A percentile compares a stretch with the other conserved stretches of the same genome.
These are phyloP conservation scores for Toxicodendron radicans DNA, from an alignment of 345 rosid species.

Conservation along the genomic window DNA sequence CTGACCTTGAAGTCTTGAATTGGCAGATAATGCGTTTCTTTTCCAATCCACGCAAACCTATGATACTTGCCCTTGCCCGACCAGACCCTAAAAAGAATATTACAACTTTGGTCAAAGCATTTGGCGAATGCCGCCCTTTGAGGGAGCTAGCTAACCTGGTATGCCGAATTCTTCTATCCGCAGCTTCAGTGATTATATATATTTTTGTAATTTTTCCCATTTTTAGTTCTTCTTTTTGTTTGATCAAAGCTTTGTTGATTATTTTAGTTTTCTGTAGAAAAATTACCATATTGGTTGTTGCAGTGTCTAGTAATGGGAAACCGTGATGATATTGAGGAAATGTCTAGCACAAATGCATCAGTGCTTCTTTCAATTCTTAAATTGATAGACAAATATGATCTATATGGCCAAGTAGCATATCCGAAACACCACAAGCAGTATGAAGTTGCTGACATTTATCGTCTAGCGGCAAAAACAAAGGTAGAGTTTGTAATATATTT, in stretches of 20 bases:
- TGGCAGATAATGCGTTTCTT: conserved; percentile 83
- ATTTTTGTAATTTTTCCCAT: not conserved
- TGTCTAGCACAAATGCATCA: conserved; percentile 63
- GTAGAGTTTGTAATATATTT: conserved; percentile 27
- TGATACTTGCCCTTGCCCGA: conserved; percentile 88
- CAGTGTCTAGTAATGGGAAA: conserved; percentile 87
- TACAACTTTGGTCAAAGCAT: conserved; percentile 78
- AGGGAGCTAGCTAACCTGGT: conserved; percentile 84
- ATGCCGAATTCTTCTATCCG: conserved; percentile 21
- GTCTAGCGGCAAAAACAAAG: conserved; percentile 78
- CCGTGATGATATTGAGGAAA: conserved; percentile 71
- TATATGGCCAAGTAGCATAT: conserved; percentile 80
- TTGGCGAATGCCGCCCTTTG: conserved; percentile 78
- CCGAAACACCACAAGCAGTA: conserved; percentile 85
- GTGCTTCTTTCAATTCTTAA: conserved; percentile 72
- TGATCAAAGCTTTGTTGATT: not conserved
- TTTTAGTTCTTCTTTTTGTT: not conserved
- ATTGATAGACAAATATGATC: conserved; percentile 72
- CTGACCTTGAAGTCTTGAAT: conserved; percentile 16
- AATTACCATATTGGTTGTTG: conserved; percentile 14
- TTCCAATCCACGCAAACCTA: conserved; percentile 74
- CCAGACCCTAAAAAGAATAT: conserved; percentile 87
- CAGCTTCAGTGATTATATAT: not conserved
- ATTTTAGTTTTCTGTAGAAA: not conserved
- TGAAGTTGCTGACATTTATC: conserved; percentile 78